Percentiles rank a stretch among this genome's conserved stretches.
phyloP scores from a whole-genome alignment of 1,284 basidiomycete genomes.

The Calocybe gambosa region DNA sequence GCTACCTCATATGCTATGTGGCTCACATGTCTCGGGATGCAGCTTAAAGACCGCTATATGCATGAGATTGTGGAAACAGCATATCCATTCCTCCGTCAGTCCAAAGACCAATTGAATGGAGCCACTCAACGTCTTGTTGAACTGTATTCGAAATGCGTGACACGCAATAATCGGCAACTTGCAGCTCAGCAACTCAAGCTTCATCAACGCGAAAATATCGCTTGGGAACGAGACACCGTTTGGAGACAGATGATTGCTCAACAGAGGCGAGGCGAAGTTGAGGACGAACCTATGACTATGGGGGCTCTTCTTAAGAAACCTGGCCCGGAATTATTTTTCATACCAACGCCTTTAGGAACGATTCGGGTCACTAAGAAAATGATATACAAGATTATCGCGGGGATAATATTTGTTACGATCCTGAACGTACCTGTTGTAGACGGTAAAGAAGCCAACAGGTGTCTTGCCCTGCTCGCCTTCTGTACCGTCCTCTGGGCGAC shows the following conservation, averaged over 20 bases:
- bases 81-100: constrained; percentile 59
- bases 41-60: constrained; percentile 84
- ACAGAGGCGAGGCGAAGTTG: constrained; percentile 64
- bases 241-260: constrained; percentile 98
- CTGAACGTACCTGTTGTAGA: constrained; percentile 60
- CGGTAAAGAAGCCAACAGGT: constrained; percentile 79
- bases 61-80: constrained; percentile 67
- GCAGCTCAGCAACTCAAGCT: constrained; percentile 83
- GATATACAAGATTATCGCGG: constrained; percentile 52
- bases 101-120: constrained; percentile 62
- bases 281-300: constrained; percentile 34
- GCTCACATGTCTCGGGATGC: constrained; percentile 7
- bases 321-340: constrained; percentile 18
- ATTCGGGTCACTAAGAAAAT: constrained; percentile 63
- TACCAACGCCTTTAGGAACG: constrained; percentile 32
- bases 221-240: constrained; percentile 92
- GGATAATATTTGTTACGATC: constrained; percentile 52
- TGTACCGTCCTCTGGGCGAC: constrained; percentile 96
- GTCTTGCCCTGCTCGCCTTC: constrained; percentile 86
- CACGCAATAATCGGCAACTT: constrained; percentile 63
- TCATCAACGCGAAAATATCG: constrained; percentile 89
- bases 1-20: not conserved
- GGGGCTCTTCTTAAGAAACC: constrained; percentile 20
- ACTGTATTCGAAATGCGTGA: constrained; percentile 86
- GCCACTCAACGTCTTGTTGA: constrained; percentile 61